A percentile compares a stretch with the other conserved stretches of the same genome.
Evolutionary conservation across 2,329 filamentous ascomycete genomes (phyloP).

Genomic region (Pezicula neosporulosa): DNA sequence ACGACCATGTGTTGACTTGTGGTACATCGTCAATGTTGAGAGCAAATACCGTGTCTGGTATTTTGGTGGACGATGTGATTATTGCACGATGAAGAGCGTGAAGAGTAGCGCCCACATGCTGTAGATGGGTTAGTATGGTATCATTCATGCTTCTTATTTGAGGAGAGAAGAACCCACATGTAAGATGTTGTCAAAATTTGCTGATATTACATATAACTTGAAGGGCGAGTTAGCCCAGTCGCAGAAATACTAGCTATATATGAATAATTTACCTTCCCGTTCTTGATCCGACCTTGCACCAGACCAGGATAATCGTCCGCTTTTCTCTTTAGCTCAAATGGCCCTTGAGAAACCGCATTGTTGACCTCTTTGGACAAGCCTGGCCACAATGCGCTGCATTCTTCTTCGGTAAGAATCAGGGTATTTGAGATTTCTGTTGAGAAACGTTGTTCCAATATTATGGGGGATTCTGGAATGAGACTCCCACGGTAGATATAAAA

Average conservation of each 20-base stretch:
- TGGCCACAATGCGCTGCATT: conserved; percentile 40
- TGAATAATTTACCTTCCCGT: conserved; percentile 28
- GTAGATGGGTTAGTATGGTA: background rate
- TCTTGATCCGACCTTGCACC: conserved; percentile 34
- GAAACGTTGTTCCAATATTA: too few species aligned
- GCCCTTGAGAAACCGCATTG: conserved; percentile 35
- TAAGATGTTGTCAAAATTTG: too few species aligned
- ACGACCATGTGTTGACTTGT: conserved; percentile 35
- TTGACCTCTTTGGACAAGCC: conserved; percentile 41
- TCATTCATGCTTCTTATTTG: too few species aligned
- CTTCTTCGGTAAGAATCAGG: conserved; percentile 28
- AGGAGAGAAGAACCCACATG: too few species aligned
- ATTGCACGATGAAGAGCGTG: conserved; percentile 48
- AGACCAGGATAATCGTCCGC: conserved; percentile 31
- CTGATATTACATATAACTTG: too few species aligned
- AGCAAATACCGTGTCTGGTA: conserved; percentile 46
- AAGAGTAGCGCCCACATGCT: conserved; percentile 35
- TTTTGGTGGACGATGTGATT: conserved; percentile 38
- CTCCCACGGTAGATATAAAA: too few species aligned
- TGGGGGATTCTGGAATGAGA: too few species aligned
- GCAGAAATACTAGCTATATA: too few species aligned
- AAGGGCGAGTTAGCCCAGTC: too few species aligned
- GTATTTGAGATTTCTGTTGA: background rate
- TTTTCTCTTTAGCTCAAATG: conserved; percentile 33
- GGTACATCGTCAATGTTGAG: conserved; percentile 47